Evolutionary conservation across 768 basidiomycete genomes (phyloP), one percentile per base, ranked within the genome.

Genomic region (Crassisporium funariophilum): DNA sequence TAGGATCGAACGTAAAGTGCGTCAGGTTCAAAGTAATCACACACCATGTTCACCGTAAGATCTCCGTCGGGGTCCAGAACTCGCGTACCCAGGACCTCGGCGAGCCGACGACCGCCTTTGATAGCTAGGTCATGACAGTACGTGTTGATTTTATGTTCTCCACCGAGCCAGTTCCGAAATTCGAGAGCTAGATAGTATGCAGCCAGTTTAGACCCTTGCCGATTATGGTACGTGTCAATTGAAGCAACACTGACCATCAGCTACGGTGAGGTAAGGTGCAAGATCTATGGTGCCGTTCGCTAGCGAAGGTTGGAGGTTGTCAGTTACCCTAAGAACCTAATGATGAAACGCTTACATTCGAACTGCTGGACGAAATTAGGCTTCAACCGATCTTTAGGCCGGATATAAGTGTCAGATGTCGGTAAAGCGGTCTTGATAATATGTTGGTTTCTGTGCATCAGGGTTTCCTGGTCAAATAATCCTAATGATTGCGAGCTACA

Each of bases 81-180:
- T 11, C 56, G 53, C 0, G 88, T 91, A 1, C 78, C 81, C 33
- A 91, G 70, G 5, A 81, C 63, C 47, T 79, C 69, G 1, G 83
- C 81, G 6, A 91, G 68, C 8, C 61, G 58, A 49, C 71, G 74
- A 0, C 87, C 90, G 6, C 89, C 91, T 35, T 75, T 61, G 2
- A 86, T 47, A 3, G 89, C 91, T 5, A 91, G 73, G 7, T 70
- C 56, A 61, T 83, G 85, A 54, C 82, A 88, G 61, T 92, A 91
- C 6, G 68, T 66, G 53, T 78, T 80, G 48, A 94, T 93, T 35
- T 71, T 74, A 17, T 76, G 63, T 62, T 94, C 91, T 4, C 91
- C 90, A 1, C 91, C 91, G 2, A 91, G 64, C 69, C 78, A 78
- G 47, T 75, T 58, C 21, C 91, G 79, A 67, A 93, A 93, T 23